Evolutionary conservation across 2,329 filamentous ascomycete species (phyloP).

Genomic region (Pyrenophora graminea): DNA sequence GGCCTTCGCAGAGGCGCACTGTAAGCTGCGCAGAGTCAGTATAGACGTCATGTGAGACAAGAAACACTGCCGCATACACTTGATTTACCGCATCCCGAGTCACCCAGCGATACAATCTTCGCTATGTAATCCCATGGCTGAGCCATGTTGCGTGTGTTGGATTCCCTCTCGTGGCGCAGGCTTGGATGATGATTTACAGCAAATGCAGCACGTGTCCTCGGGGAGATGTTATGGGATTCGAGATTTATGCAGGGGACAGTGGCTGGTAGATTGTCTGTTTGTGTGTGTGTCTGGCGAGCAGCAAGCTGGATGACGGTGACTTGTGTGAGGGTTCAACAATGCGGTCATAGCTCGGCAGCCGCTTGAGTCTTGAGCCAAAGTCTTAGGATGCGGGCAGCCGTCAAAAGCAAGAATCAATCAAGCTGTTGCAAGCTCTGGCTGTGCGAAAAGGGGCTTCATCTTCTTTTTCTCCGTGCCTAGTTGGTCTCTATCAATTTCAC

Average conservation of each 20-base stretch:
- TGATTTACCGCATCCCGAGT: constrained; percentile 95
- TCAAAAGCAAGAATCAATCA: background rate
- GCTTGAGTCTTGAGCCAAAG: constrained; percentile 1
- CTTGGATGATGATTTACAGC: background rate
- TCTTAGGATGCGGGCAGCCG: background rate
- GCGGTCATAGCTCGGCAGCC: constrained; percentile 24
- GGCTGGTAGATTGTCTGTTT: background rate
- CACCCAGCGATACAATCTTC: constrained; percentile 97
- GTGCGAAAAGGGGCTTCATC: no score
- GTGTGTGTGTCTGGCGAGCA: constrained; percentile 1
- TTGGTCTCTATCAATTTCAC: no score
- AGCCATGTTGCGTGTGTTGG: constrained; percentile 44
- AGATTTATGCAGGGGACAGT: background rate
- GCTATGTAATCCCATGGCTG: constrained; percentile 97
- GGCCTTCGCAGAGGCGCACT: constrained; percentile 93
- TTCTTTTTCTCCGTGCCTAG: no score
- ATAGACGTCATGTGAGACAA: background rate
- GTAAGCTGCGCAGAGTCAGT: constrained; percentile 64
- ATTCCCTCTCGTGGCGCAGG: background rate
- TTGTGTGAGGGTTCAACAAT: constrained; percentile 18
- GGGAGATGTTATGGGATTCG: no score
- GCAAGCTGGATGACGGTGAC: constrained; percentile 9
- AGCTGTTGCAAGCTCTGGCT: background rate
- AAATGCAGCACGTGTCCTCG: background rate
- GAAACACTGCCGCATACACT: constrained; percentile 51